A percentile compares a stretch with the other conserved stretches of the same genome.
These are phyloP conservation scores for Radiomyces spectabilis DNA, from an alignment of 192 early-diverging fungal genomes.

Conservation along the genomic window DNA sequence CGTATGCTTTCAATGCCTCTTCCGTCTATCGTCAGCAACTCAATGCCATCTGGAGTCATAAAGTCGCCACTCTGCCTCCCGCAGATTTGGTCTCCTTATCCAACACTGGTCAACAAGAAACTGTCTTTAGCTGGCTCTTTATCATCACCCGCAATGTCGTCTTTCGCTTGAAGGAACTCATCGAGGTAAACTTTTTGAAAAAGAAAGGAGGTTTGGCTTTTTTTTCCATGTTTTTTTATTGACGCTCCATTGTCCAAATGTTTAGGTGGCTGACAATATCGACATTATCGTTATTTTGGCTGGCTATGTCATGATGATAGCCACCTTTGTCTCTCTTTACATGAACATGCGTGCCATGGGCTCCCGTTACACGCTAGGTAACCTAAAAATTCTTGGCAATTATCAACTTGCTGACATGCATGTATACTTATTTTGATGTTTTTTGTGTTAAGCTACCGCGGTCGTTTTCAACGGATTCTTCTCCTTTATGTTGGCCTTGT, in stretches of 20 bases:
- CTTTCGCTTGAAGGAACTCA: conserved; percentile 50
- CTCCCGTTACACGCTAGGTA: conserved; percentile 64
- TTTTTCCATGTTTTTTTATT: conserved; percentile 14
- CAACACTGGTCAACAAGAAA: conserved; percentile 27
- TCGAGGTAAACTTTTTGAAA: conserved; percentile 35
- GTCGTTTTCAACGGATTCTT: conserved; percentile 64
- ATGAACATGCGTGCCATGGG: conserved; percentile 79
- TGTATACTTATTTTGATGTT: not conserved
- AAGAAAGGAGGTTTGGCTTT: not conserved
- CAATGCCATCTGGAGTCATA: conserved; percentile 41
- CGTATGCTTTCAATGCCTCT: conserved; percentile 42
- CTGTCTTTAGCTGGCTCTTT: conserved; percentile 37
- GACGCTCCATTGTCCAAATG: too few species aligned
- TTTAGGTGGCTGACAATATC: conserved; percentile 53
- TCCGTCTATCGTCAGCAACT: conserved; percentile 27
- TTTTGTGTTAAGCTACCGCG: conserved; percentile 36
- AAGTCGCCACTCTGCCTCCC: conserved; percentile 34
- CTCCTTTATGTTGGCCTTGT: conserved; percentile 64
- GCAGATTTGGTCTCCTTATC: conserved; percentile 30
- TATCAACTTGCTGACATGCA: too few species aligned
- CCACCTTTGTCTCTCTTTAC: conserved; percentile 71
- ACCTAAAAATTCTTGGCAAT: too few species aligned
- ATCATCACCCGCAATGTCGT: conserved; percentile 38
- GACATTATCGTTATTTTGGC: conserved; percentile 71
- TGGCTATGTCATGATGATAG: conserved; percentile 71